Evolutionary conservation across 78 protist genomes (phyloP), one percentile per base, ranked within the genome.

Genomic region (Dictyostelium firmibasis): DNA sequence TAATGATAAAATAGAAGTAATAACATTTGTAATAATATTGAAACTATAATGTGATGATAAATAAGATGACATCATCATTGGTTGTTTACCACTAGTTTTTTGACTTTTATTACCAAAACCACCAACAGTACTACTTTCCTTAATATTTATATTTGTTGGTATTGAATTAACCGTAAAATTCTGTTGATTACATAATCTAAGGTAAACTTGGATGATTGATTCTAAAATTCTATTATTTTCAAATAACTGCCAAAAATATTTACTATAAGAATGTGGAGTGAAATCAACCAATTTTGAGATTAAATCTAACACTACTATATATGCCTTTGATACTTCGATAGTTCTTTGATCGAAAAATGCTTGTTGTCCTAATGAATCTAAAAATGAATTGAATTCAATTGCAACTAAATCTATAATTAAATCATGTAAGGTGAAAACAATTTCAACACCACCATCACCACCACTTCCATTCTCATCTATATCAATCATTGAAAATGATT

Each of bases 241-340:
- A 47, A 81, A 81, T 81, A 81, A 27, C 10, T 81, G 29, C 85
- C 85, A 81, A 47, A 81, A 81, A 16, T 81, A 81, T n/a, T 23
- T 29, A 27, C 41, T 27, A 10, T 67, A 67, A 6, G 43, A n/a
- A 29, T 82, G 33, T 6, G 43, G 62, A 5, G 62, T 31, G n/a
- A 29, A n/a, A 18, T 50, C 25, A 60, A 82, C 50, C 10, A 82
- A 35, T 57, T 43, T 82, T 0, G 76, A 57, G 16, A 81, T 27
- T 29, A 81, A 81, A 27, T 29, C 36, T 7, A 81, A 35, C 2
- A 38, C 83, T 5, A 77, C 60, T 20, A 35, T 77, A 41, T 77
- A 77, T 25, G 83, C 50, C 3, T 41, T 77, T 16, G 36, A 77
- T 36, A 41, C 29, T 41, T 77, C 50, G 20, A 75, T 23, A 13